Base-by-base conservation (phyloP, 208 protist genomes). In the Acanthamoeba rhysodes region DNA sequence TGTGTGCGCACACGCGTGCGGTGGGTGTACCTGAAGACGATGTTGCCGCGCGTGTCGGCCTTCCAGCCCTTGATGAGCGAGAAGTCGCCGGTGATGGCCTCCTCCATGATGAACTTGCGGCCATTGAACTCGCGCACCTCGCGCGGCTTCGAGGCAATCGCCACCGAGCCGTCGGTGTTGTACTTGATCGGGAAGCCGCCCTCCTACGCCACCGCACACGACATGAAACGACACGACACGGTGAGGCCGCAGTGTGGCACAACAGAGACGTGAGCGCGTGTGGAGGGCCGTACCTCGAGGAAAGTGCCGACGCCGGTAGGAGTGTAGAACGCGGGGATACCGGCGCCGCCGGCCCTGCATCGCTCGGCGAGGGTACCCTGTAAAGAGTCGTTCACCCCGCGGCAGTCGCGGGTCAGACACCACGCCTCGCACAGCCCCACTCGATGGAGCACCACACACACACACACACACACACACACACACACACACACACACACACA, bases 301-400 rank as follows among this genome's bases (percentile, higher is more conserved):
- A 97, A 66, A 27, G 99, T 99, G 34, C 99, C 99, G 92, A 98
- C 98, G 84, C 96, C 99, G 9, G 99, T 99, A 9, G 98, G 97
- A 27, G 99, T 99, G 98, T 99, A 99, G 96, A 99, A 99, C 32
- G 99, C 99, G 12, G 99, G 99, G 48, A 99, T 99, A 93, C 99
- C 99, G 2, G 99, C 99, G 90, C 99, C 99, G 90, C 98, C 99
- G 9, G 99, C 98, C 64, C 99, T 97, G 94, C 99, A 96, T 57
- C 97, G 94, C 96, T 99, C 99, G 48, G 99, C 99, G 14, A 99
- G 97, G 20, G 99, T 99, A 41, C 99, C 99, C 97, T 97, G 82
- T 41, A n/a, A n/a, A 3, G 37, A 41, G 37, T 41, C 37, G 37
- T 41, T 1, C 37, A 3, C 4, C 37, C 2, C 37, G 37, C 37